Percentiles rank a stretch among this genome's conserved stretches.
Conservation (phyloP, 176 grass and related monocot genomes). For the Tuctoria greenei region DNA sequence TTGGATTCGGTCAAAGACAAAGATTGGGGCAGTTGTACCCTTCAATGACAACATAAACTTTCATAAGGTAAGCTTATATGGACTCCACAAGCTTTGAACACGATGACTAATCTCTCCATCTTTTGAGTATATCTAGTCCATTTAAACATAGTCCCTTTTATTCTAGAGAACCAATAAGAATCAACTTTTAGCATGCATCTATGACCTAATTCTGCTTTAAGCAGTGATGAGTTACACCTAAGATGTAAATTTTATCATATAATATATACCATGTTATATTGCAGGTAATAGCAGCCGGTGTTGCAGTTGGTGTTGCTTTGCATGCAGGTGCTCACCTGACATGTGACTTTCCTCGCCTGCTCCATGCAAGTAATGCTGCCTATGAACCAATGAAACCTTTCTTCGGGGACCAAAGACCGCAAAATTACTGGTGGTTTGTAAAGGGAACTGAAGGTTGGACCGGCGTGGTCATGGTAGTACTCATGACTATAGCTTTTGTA, state of each 20-base stretch:
- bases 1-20: slow-evolving; percentile 79
- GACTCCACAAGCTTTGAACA: background rate
- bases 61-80: slow-evolving; percentile 52
- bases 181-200: background rate
- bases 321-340: slow-evolving; percentile 79
- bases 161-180: background rate
- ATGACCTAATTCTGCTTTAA: background rate
- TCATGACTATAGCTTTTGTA: slow-evolving; percentile 76
- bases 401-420: slow-evolving; percentile 63
- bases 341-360: slow-evolving; percentile 85
- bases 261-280: background rate
- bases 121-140: background rate
- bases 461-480: slow-evolving; percentile 68
- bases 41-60: slow-evolving; percentile 96
- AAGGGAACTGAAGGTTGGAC: slow-evolving; percentile 95
- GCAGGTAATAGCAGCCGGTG: slow-evolving; percentile 85
- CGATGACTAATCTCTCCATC: background rate
- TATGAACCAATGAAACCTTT: slow-evolving; percentile 81
- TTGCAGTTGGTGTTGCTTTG: slow-evolving; percentile 66
- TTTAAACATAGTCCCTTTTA: background rate
- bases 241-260: background rate
- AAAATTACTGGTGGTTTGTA: slow-evolving; percentile 97
- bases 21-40: slow-evolving; percentile 65
- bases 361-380: slow-evolving; percentile 56
- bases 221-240: too few relatives aligned